phyloP scores from a whole-genome alignment of 2,329 filamentous ascomycete genomes.

The Cephalotrichum gorgonifer region DNA sequence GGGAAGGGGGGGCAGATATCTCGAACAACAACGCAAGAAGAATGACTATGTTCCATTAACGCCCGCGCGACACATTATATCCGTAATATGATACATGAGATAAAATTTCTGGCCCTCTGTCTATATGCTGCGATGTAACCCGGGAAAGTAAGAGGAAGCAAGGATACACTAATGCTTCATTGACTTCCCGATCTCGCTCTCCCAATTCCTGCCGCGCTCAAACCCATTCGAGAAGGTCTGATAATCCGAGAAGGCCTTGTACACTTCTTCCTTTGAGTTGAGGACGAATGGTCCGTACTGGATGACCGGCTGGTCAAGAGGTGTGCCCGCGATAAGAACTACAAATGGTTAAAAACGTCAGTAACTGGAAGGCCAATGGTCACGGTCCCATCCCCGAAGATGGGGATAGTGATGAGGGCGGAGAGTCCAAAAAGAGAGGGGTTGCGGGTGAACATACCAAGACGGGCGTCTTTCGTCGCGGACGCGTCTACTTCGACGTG shows the following conservation, averaged over 20 bases:
- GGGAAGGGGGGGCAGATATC: no score
- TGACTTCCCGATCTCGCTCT: constrained; percentile 76
- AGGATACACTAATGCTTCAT: constrained; percentile 35
- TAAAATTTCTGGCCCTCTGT: no score
- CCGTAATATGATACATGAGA: no score
- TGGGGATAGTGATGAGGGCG: not conserved
- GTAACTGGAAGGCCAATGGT: constrained; percentile 1
- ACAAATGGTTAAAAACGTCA: not conserved
- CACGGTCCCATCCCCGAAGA: not conserved
- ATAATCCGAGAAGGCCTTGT: constrained; percentile 68
- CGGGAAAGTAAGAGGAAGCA: not conserved
- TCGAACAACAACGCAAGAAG: no score
- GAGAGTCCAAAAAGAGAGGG: no score
- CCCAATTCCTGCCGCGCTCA: constrained; percentile 68
- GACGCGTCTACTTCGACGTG: constrained; percentile 57
- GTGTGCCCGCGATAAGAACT: constrained; percentile 68
- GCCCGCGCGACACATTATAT: no score
- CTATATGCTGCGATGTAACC: no score
- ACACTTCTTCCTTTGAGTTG: constrained; percentile 59
- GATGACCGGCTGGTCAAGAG: constrained; percentile 69
- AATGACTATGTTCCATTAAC: no score
- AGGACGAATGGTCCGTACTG: constrained; percentile 85
- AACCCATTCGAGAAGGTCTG: constrained; percentile 67
- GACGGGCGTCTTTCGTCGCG: constrained; percentile 46
- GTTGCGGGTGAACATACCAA: constrained; percentile 23